Evolutionary conservation across 768 basidiomycete species (phyloP), one percentile per base, ranked within the genome.

Genomic region (Dacryopinax spathularia): DNA sequence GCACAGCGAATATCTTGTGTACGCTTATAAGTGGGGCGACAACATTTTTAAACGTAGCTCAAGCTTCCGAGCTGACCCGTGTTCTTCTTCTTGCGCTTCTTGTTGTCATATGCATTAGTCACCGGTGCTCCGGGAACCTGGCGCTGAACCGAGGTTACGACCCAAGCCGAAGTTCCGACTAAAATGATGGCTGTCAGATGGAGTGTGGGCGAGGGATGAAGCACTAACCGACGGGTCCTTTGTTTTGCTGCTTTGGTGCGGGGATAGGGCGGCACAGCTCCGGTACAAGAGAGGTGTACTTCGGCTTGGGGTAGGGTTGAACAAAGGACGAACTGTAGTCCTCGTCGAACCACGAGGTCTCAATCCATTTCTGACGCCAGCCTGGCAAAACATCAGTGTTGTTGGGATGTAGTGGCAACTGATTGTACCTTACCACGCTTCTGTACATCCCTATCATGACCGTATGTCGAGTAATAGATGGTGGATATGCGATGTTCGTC

Each of bases 341-440:
- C 25, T 56, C 48, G 18, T 56, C 48, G 48, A 56, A 56, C 48
- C 48, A 56, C 25, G 48, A 56, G 2, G 48, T 10, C 25, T 56
- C 48, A 5, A 56, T 56, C 48, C 48, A 56, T 18, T 56, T 56
- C 48, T 56, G 48, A 56, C 48, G 48, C 48, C 48, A 56, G 18
- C 48, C 48, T 56, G 7, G 29, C 48, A 27, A 5, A 9, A 10
- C 9, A 5, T 56, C 48, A 56, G 48, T 29, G 31, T 56, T 13
- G 2, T 6, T 29, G 6, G 25, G 29, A 56, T 6, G 22, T 6
- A 18, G 39, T 41, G 5, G 48, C n/a, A 56, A 3, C 25, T 29
- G 29, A 29, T 18, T 41, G 48, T 3, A 13, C 25, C 48, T 56
- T 56, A 31, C 48, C 48, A 29, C 15, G 29, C 10, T 29, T 22